A percentile compares a stretch with the other conserved stretches of the same genome.
Conservation (phyloP, 108 stramenopile genomes). For the Nitzschia putrida region DNA sequence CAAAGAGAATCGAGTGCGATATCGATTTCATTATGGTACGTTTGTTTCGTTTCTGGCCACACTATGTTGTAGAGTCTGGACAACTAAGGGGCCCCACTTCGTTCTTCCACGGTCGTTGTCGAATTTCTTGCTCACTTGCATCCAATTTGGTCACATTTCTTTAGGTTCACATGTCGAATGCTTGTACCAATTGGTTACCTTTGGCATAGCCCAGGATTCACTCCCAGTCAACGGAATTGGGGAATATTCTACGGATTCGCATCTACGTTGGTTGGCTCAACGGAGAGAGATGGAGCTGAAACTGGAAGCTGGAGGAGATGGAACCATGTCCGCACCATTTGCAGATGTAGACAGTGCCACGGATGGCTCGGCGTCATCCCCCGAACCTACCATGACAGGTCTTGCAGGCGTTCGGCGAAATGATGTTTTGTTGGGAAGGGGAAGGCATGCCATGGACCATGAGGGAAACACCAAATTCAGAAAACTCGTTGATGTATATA, state of each 20-base stretch:
- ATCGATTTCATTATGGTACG: conserved; percentile 22
- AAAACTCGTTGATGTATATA: conserved; percentile 14
- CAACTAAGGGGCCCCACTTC: no score
- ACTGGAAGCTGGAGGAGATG: no score
- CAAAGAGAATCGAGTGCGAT: conserved; percentile 14
- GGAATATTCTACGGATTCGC: background rate
- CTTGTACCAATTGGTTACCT: conserved; percentile 14
- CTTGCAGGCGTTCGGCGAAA: background rate
- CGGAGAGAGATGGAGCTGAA: conserved; percentile 11
- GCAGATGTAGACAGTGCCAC: background rate
- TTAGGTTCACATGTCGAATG: conserved; percentile 19
- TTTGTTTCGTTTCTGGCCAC: background rate
- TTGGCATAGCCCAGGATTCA: conserved; percentile 21
- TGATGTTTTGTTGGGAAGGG: conserved; percentile 74
- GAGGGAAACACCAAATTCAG: conserved; percentile 35
- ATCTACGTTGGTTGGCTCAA: conserved; percentile 10
- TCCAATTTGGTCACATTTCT: background rate
- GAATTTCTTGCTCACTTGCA: background rate
- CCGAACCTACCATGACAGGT: background rate
- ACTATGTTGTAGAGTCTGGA: background rate
- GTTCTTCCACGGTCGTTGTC: background rate
- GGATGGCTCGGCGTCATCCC: background rate
- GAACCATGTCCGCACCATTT: background rate
- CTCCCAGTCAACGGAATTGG: conserved; percentile 13
- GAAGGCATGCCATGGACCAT: conserved; percentile 52